Base-by-base conservation (phyloP, 2,329 filamentous ascomycete genomes). In the Fusarium sterilihyphosum region DNA sequence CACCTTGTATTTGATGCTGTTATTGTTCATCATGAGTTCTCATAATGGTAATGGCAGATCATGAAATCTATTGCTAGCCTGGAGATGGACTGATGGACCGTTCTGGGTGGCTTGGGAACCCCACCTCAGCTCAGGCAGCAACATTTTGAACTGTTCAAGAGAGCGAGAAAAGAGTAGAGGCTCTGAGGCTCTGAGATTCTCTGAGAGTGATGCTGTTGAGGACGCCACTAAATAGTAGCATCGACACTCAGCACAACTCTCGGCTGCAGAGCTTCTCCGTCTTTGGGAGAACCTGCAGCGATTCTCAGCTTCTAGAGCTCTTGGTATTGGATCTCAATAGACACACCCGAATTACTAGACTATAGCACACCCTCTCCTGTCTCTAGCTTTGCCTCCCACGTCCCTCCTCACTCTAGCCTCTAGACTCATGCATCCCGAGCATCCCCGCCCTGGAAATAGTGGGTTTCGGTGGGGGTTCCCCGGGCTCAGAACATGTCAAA, bases 111-210 rank as follows among this genome's bases (percentile, higher is more conserved):
- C 63, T 65, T 76, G 62, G 53, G 43, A 61, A 43, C 50, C 61
- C 69, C 56, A 57, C 47, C 53, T 14, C 37, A 59, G 31, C 64
- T 65, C 52, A 78, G 76, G 76, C 76, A 78, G 71, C 76, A 78
- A 65, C 46, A 70, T 77, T 77, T 43, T 54, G 38, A 49, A 43
- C 46, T 3, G n/a, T 37, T 47, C 47, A 46, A 63, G 50, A 49
- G 56, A 65, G 33, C 14, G 33, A 41, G 59, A 53, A 53, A 44
- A 49, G 31, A 54, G 38, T 17, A 40, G 33, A 35, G 33, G 14
- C 33, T 35, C 33, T 17, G 33, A 35, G 33, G 33, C 33, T 35
- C 33, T 35, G 33, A 17, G 29, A 56, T 10, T 58, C 41, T 38
- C 26, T 49, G 40, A 49, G 29, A 10, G 17, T 24, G 35, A 41